Base-by-base conservation (phyloP, 2,329 filamentous ascomycete species). In the Xenoacremonium recifei region DNA sequence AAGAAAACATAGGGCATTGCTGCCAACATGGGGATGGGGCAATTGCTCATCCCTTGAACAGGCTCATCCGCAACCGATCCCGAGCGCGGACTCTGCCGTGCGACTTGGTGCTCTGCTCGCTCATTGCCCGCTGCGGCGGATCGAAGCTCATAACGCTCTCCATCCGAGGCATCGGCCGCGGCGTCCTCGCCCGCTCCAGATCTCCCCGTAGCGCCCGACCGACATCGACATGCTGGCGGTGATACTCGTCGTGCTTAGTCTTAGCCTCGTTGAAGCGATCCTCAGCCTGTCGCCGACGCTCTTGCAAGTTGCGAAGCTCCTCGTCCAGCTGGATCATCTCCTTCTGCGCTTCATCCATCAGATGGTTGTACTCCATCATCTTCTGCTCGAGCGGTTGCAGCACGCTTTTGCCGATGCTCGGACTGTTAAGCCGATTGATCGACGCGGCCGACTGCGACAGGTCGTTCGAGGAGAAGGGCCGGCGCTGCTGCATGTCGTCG, bases 351-450 rank as follows among this genome's bases (percentile, higher is more conserved):
- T 66, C 62, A 19, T 57, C 51, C 70, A 73, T 72, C 32, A 69
- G 55, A 32, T 50, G 55, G 12, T 64, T 58, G 57, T 73, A 73
- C 61, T 73, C 68, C 35, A 59, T 57, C 31, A 72, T 66, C 58
- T 73, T 73, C 38, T 63, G 61, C 45, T 71, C 67, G 1, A 73
- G 67, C 5, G 70, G 70, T 45, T 69, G 66, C 23, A 73, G 65
- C 42, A 73, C 70, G 49, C 60, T 69, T 46, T 68, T 62, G 39
- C 63, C 54, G 37, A 73, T 64, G 54, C 63, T 69, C 15, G 70
- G 70, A 45, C 66, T 71, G 48, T 70, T 65, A 42, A 73, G 60
- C n/a, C 70, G 69, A 48, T 61, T 61, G 56, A 73, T 68, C 33
- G 52, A 40, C 16, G 42, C 44, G 29, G 53, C 52, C 5, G 51